Percentiles rank a stretch among this genome's conserved stretches.
phyloP scores from a whole-genome alignment of 768 basidiomycete genomes.

The Suillus fuscotomentosus region DNA sequence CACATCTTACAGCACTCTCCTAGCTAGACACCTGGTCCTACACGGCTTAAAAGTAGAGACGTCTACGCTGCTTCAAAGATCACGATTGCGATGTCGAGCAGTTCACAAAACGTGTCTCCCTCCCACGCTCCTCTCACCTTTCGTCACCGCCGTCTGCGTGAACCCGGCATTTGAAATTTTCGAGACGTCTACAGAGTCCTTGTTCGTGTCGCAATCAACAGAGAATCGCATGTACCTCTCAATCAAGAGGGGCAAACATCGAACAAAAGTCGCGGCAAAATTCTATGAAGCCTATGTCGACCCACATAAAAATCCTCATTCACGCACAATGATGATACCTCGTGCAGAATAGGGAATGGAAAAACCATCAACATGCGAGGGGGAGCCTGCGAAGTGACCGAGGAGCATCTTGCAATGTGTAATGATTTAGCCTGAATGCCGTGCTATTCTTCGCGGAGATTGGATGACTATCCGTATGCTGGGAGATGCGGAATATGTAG shows the following conservation, averaged over 20 bases:
- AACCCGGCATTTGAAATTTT: background rate
- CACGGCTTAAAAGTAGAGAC: background rate
- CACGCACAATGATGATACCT: no score
- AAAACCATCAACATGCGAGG: no score
- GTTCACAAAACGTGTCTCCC: background rate
- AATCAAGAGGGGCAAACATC: no score
- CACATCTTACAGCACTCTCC: background rate
- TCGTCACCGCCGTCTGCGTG: background rate
- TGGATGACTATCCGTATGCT: background rate
- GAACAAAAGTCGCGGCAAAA: no score
- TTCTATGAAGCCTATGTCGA: no score
- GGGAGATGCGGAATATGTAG: no score
- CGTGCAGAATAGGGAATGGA: no score
- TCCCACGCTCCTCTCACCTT: background rate
- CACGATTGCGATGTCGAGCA: background rate
- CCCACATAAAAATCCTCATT: no score
- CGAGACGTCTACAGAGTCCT: background rate
- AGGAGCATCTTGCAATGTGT: no score
- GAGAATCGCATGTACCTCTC: no score
- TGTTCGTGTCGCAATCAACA: no score
- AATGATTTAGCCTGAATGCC: background rate
- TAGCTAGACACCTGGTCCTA: background rate
- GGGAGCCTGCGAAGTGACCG: no score
- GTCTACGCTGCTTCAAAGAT: background rate
- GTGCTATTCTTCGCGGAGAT: background rate